phyloP scores from a whole-genome alignment of 75 land plant genomes.

The Pseudotsuga menziesii region DNA sequence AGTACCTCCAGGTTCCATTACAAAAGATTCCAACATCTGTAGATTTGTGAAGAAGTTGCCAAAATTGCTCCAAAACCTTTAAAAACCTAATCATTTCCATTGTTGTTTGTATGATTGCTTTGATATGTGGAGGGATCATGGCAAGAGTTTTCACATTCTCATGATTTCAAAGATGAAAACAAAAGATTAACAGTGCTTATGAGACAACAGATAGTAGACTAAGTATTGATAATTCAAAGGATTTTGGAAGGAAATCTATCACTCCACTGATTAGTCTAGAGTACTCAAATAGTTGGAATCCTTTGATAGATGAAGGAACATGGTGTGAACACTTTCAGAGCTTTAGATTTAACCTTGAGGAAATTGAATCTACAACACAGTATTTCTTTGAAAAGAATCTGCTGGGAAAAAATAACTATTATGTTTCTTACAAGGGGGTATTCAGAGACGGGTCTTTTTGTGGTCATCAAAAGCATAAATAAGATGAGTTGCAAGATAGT shows the following conservation, averaged over 20 bases:
- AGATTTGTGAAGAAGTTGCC: conserved; percentile 16
- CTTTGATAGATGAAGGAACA: conserved; percentile 20
- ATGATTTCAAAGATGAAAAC: conserved; percentile 65
- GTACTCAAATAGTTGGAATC: conserved; percentile 58
- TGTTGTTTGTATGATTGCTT: conserved; percentile 22
- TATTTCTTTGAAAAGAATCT: conserved; percentile 78
- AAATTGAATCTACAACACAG: conserved; percentile 84
- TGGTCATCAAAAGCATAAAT: conserved; percentile 51
- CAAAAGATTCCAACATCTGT: conserved; percentile 41
- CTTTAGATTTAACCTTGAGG: conserved; percentile 68
- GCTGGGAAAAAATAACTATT: conserved; percentile 60
- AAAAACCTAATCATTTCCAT: conserved; percentile 14
- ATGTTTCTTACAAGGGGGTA: conserved; percentile 66
- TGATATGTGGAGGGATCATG: conserved; percentile 25
- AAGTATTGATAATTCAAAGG: conserved; percentile 39
- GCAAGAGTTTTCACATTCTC: conserved; percentile 31
- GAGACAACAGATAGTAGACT: conserved; percentile 35
- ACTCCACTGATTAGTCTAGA: conserved; percentile 54
- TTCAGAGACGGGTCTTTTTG: conserved; percentile 70
- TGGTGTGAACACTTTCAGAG: conserved; percentile 22
- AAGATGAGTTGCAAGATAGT: conserved; percentile 62
- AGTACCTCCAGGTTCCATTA: conserved; percentile 4
- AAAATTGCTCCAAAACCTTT: conserved; percentile 23
- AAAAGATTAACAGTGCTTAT: conserved; percentile 44
- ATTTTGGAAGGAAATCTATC: conserved; percentile 25